Evolutionary conservation across 1,139 yeast genomes (phyloP).

Genomic region (Zhuliangozyma blackwelliae): DNA sequence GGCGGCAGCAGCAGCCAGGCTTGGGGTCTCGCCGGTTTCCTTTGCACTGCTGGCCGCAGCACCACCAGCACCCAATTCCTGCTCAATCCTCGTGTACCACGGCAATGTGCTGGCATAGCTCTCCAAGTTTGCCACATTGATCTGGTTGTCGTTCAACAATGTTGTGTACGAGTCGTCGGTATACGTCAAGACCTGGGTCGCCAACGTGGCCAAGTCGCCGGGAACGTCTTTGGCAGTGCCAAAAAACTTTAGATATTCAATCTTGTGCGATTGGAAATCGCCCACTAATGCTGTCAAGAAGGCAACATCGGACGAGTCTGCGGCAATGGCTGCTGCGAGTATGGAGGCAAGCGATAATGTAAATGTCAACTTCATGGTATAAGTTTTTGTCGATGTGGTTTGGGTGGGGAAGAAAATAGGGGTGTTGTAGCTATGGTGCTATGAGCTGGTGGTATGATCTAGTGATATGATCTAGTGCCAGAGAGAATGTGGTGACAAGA

Average conservation of each 20-base stretch:
- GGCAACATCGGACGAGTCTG: conserved; percentile 22
- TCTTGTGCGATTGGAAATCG: conserved; percentile 26
- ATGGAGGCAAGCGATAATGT: not conserved
- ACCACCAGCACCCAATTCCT: not conserved
- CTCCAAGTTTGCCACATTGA: conserved; percentile 24
- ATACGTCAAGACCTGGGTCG: conserved; percentile 35
- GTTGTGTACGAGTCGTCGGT: conserved; percentile 40
- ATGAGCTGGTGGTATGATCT: too few species aligned
- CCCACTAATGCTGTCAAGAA: conserved; percentile 40
- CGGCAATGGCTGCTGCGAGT: conserved; percentile 19
- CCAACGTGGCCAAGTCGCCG: conserved; percentile 31
- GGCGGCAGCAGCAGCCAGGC: conserved; percentile 2
- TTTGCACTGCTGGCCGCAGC: conserved; percentile 13
- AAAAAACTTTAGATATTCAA: conserved; percentile 27
- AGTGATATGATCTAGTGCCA: too few species aligned
- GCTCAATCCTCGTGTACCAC: conserved; percentile 35
- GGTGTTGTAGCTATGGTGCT: too few species aligned
- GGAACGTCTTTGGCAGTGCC: conserved; percentile 34
- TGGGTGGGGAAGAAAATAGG: too few species aligned
- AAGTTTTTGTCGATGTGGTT: too few species aligned
- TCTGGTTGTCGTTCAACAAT: conserved; percentile 23
- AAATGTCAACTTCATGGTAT: not conserved
- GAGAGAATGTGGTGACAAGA: too few species aligned
- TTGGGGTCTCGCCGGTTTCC: too few species aligned
- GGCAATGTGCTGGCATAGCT: conserved; percentile 39